Evolutionary conservation across 306 rosid species (phyloP).

Genomic region (Cercis canadensis): DNA sequence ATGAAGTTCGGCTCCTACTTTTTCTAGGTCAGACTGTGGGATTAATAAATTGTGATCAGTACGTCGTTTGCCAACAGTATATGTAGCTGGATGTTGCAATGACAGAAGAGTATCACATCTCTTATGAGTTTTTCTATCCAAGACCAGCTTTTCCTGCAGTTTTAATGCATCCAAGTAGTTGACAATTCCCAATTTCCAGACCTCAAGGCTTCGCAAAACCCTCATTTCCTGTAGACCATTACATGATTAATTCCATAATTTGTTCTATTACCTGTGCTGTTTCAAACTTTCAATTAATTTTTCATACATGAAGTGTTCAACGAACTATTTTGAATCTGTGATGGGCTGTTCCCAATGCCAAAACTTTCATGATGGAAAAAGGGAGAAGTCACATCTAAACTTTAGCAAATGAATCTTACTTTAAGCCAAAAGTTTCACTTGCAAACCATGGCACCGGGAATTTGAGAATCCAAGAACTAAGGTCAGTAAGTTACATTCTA

Average conservation of each 20-base stretch:
- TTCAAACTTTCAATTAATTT: not conserved
- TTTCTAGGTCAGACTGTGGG: slow-evolving; percentile 64
- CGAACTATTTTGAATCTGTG: not conserved
- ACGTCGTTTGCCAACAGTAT: slow-evolving; percentile 81
- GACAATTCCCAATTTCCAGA: slow-evolving; percentile 82
- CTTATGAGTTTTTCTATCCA: slow-evolving; percentile 65
- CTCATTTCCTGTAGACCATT: slow-evolving; percentile 64
- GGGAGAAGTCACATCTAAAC: no score
- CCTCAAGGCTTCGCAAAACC: slow-evolving; percentile 66
- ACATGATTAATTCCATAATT: slow-evolving; percentile 27
- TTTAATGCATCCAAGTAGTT: slow-evolving; percentile 68
- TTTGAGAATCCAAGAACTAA: slow-evolving; percentile 4
- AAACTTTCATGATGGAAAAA: no score
- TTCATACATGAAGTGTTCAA: not conserved
- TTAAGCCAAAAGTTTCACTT: not conserved
- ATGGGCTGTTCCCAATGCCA: slow-evolving; percentile 4
- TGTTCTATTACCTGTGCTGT: slow-evolving; percentile 1
- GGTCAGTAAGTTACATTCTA: not conserved
- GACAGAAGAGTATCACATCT: slow-evolving; percentile 70
- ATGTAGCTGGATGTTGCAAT: slow-evolving; percentile 85
- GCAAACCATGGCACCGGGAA: not conserved
- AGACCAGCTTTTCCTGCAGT: slow-evolving; percentile 70
- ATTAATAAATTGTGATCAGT: slow-evolving; percentile 81
- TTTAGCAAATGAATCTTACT: not conserved
- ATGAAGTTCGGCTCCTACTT: slow-evolving; percentile 79